Base-by-base conservation (phyloP, 2,329 filamentous ascomycete species). In the Fusarium graminum region DNA sequence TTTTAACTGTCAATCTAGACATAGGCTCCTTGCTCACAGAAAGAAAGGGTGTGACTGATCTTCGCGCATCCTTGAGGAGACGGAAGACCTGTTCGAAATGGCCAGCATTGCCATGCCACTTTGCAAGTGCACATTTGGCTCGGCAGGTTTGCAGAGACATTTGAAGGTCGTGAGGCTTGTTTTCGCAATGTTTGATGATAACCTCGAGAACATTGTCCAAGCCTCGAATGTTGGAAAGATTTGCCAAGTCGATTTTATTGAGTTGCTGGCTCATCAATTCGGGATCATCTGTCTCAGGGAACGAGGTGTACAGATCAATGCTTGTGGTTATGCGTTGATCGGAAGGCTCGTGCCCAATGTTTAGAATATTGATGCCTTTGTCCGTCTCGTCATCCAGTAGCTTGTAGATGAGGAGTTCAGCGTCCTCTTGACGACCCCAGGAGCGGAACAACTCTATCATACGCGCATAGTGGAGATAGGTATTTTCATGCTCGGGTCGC, bases 391-490 rank as follows among this genome's bases (percentile, higher is more conserved):
- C 17, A 14, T 45, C 43, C 5, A 45, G 12, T 12, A 45, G 43
- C 29, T 45, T 45, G 28, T 45, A 45, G 17, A 34, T 5, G 43
- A 45, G 43, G 29, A 34, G 28, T 7, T 34, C 17, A 10, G 43
- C 43, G 14, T 32, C 17, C 28, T 45, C 43, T 16, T 45, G 43
- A 28, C 43, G 43, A 32, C 43, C 43, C 43, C 29, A 45, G 19
- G 43, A 45, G 9, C 43, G 29, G 12, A 34, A 30, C 13, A 45
- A 14, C 17, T 45, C 43, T 34, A 25, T 19, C 43, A 45, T 32
- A 4, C 43, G 43, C 12, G 43, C 43, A 45, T 45, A 45, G 43
- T 45, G 43, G 12, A 45, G 28, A 29, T 34, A 45, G 28, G 43
- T 30, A 16, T 45, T 45, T 12, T 34, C 43, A 14, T 45, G 29